Evolutionary conservation across 768 basidiomycete species (phyloP).

Genomic region (Epithele typhae): DNA sequence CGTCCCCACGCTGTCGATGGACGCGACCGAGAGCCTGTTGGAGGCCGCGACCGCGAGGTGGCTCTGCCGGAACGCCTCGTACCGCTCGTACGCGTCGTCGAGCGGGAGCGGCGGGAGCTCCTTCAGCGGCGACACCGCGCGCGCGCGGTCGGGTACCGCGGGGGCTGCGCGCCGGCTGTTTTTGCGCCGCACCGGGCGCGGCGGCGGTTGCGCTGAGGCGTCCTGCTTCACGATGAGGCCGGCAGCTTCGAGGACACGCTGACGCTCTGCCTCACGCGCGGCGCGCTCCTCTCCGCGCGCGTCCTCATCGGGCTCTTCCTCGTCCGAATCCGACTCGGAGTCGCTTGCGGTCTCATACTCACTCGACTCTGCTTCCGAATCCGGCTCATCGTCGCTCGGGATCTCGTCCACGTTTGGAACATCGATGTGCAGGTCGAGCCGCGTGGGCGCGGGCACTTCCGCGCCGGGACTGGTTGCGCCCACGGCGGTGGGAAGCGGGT

Average conservation of each 20-base stretch:
- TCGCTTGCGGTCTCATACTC: constrained; percentile 43
- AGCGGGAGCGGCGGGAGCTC: constrained; percentile 52
- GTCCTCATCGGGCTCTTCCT: constrained; percentile 31
- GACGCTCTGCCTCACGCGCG: constrained; percentile 69
- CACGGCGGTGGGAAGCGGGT: background rate
- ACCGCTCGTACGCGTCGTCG: constrained; percentile 87
- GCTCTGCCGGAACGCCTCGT: constrained; percentile 73
- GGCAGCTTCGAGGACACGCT: constrained; percentile 82
- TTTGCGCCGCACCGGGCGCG: constrained; percentile 31
- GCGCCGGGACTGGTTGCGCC: too few relatives aligned
- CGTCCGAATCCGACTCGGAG: constrained; percentile 37
- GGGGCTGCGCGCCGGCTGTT: constrained; percentile 46
- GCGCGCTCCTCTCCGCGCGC: constrained; percentile 49
- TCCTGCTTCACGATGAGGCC: constrained; percentile 75
- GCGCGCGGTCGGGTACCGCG: constrained; percentile 38
- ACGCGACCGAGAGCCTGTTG: constrained; percentile 62
- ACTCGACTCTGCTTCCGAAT: constrained; percentile 21
- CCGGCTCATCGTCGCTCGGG: constrained; percentile 13
- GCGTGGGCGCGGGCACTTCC: background rate
- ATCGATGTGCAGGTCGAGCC: too few relatives aligned
- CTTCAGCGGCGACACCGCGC: constrained; percentile 37
- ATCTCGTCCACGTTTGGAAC: too few relatives aligned
- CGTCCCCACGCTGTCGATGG: constrained; percentile 40
- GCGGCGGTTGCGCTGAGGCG: constrained; percentile 47
- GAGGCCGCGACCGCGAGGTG: constrained; percentile 29